phyloP scores from a whole-genome alignment of 345 rosid genomes.

The Anastatica hierochuntica region DNA sequence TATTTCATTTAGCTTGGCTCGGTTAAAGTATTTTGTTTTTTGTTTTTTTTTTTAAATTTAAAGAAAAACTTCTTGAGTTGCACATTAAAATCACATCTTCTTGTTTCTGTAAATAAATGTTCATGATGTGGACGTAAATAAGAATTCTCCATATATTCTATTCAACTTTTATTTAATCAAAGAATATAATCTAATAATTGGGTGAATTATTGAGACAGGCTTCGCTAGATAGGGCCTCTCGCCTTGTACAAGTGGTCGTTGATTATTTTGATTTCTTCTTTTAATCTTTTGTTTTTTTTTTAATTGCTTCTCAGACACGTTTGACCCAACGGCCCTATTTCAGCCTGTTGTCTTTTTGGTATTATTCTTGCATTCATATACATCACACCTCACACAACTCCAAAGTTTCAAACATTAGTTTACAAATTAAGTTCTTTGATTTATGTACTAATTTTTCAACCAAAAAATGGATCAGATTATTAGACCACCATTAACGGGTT shows the following conservation, averaged over 20 bases:
- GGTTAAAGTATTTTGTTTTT: too few relatives aligned
- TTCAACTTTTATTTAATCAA: not conserved
- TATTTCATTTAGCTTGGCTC: too few relatives aligned
- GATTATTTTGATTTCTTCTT: slow-evolving; percentile 8
- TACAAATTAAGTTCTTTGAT: too few relatives aligned
- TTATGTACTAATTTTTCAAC: too few relatives aligned
- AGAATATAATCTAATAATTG: slow-evolving; percentile 17
- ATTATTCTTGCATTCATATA: not conserved
- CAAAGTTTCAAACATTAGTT: too few relatives aligned
- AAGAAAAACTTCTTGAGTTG: too few relatives aligned
- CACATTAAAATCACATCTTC: too few relatives aligned
- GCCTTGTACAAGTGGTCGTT: slow-evolving; percentile 18
- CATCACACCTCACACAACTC: too few relatives aligned
- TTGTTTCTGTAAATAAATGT: not conserved
- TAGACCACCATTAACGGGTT: too few relatives aligned
- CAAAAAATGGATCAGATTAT: too few relatives aligned
- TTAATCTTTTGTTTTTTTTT: not conserved
- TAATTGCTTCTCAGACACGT: slow-evolving; percentile 20
- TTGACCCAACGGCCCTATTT: slow-evolving; percentile 21
- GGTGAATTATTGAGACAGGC: slow-evolving; percentile 23
- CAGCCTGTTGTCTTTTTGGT: slow-evolving; percentile 10
- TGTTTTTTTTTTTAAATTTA: too few relatives aligned
- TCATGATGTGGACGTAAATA: not conserved
- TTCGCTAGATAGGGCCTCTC: slow-evolving; percentile 14
- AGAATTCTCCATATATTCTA: not conserved